phyloP scores from a whole-genome alignment of 1,284 basidiomycete species.

The Ustilago crameri region DNA sequence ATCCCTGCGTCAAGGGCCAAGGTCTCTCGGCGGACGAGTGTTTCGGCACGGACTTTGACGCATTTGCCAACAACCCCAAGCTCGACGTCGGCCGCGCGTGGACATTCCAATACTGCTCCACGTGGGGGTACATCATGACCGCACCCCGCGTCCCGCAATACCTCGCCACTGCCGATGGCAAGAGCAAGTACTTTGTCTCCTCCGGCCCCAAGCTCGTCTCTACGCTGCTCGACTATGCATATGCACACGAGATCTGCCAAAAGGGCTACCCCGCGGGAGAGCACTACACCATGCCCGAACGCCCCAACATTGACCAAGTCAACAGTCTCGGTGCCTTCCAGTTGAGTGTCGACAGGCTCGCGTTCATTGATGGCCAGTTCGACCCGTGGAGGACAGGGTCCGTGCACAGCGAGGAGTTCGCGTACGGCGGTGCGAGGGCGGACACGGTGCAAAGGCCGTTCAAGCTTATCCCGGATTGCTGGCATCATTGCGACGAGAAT shows the following conservation, averaged over 20 bases:
- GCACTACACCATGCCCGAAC: slow-evolving; percentile 76
- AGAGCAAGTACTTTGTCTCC: slow-evolving; percentile 33
- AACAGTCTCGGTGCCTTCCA: slow-evolving; percentile 73
- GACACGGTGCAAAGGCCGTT: slow-evolving; percentile 83
- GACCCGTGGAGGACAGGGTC: slow-evolving; percentile 88
- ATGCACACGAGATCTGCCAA: slow-evolving; percentile 81
- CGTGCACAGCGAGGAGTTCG: slow-evolving; percentile 77
- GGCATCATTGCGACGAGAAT: slow-evolving; percentile 61
- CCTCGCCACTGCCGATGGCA: slow-evolving; percentile 26
- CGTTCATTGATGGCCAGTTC: slow-evolving; percentile 85
- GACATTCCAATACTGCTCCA: slow-evolving; percentile 81
- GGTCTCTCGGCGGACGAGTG: slow-evolving; percentile 70
- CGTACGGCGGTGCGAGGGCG: slow-evolving; percentile 75
- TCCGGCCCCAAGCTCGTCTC: slow-evolving; percentile 77
- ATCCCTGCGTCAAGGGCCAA: slow-evolving; percentile 43
- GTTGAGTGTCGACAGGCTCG: slow-evolving; percentile 80
- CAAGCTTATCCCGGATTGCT: slow-evolving; percentile 79
- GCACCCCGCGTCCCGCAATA: slow-evolving; percentile 39
- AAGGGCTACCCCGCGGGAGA: slow-evolving; percentile 84
- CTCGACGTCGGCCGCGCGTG: slow-evolving; percentile 84
- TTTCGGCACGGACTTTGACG: slow-evolving; percentile 79
- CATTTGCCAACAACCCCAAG: slow-evolving; percentile 74
- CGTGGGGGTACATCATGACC: slow-evolving; percentile 87
- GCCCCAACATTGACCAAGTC: slow-evolving; percentile 82
- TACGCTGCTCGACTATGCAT: slow-evolving; percentile 78